Percentiles rank a stretch among this genome's conserved stretches.
Evolutionary conservation across 1,284 basidiomycete species (phyloP).

Genomic region (Moesziomyces antarcticus): DNA sequence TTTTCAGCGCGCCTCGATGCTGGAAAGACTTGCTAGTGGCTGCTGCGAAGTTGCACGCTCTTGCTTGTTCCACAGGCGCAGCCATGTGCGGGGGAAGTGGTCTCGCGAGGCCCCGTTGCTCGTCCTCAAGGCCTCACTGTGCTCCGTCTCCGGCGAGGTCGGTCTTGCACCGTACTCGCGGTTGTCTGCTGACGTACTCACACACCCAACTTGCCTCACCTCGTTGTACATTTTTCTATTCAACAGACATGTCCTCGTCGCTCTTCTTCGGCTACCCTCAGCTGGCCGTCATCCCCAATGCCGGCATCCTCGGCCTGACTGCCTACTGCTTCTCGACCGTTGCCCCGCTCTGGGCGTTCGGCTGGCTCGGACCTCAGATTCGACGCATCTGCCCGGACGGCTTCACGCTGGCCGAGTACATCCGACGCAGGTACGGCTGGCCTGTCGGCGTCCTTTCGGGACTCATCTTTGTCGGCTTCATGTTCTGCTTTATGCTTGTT

Average conservation of each 20-base stretch:
- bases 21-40: neutral
- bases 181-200: constrained; percentile 25
- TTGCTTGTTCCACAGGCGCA: neutral
- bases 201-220: constrained; percentile 2
- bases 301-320: constrained; percentile 62
- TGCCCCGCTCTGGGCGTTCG: constrained; percentile 65
- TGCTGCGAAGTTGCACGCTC: neutral
- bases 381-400: constrained; percentile 65
- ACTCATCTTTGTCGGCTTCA: constrained; percentile 65
- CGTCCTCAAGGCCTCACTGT: neutral
- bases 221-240: neutral
- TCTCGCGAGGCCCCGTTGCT: too few species aligned
- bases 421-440: constrained; percentile 65
- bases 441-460: constrained; percentile 63
- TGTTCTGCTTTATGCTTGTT: constrained; percentile 68
- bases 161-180: constrained; percentile 16
- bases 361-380: constrained; percentile 65
- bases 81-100: too few species aligned
- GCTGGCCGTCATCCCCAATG: constrained; percentile 65
- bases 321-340: constrained; percentile 65
- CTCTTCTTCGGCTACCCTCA: constrained; percentile 67
- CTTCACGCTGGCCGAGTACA: constrained; percentile 66
- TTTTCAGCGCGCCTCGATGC: too few species aligned
- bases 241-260: constrained; percentile 66
- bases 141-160: constrained; percentile 1